These are phyloP conservation scores for Tetradesmus lagerheimii DNA, from an alignment of 139 green algal species.

Conservation along the genomic window DNA sequence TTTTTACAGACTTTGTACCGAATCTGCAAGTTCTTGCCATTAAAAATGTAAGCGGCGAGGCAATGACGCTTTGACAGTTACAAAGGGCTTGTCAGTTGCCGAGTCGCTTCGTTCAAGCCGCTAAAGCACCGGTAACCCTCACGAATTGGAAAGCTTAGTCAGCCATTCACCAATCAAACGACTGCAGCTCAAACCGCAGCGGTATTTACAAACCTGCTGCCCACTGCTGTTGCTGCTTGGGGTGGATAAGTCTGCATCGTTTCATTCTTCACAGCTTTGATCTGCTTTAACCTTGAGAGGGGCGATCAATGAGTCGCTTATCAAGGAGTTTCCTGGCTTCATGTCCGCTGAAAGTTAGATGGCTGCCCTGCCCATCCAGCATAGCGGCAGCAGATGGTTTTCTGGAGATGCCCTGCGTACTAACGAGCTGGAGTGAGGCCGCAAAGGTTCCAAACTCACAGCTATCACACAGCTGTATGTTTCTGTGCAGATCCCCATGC, in stretches of 20 bases:
- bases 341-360: background rate
- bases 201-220: too few relatives aligned
- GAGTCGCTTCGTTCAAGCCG: too few relatives aligned
- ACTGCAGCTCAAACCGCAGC: too few relatives aligned
- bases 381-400: background rate
- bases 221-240: background rate
- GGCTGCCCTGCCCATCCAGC: constrained; percentile 9
- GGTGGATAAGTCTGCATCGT: background rate
- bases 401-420: constrained; percentile 20
- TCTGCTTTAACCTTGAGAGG: background rate
- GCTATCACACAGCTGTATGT: background rate
- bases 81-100: background rate
- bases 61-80: background rate
- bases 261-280: background rate
- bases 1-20: too few relatives aligned
- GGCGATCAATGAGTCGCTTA: background rate
- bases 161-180: too few relatives aligned
- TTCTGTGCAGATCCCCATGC: too few relatives aligned
- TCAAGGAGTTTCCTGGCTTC: constrained; percentile 22
- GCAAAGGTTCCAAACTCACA: too few relatives aligned
- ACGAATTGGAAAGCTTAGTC: too few relatives aligned
- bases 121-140: too few relatives aligned
- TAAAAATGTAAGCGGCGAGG: too few relatives aligned
- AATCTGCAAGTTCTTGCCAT: too few relatives aligned
- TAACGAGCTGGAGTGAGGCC: constrained; percentile 31